These are phyloP conservation scores for Takakia lepidozioides DNA, from an alignment of 225 moss, liverwort and hornwort species.

Conservation along the genomic window DNA sequence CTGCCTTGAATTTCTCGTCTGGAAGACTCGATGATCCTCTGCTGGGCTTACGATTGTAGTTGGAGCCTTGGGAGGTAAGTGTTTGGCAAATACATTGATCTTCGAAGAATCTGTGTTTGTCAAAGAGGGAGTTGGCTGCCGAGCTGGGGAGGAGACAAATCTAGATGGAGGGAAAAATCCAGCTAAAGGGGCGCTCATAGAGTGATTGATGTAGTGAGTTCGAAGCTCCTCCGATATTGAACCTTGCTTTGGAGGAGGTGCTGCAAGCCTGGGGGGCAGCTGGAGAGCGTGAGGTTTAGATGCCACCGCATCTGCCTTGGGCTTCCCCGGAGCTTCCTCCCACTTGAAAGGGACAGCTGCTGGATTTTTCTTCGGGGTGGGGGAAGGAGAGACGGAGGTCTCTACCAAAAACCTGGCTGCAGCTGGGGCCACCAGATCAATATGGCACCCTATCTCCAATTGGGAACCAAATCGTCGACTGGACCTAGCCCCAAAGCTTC, in stretches of 20 bases:
- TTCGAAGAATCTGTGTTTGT: too few relatives aligned
- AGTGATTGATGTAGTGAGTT: conserved; percentile 10
- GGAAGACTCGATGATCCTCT: too few relatives aligned
- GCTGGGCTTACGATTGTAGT: not conserved
- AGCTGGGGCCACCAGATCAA: conserved; percentile 64
- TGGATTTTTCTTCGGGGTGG: conserved; percentile 39
- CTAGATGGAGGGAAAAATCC: conserved; percentile 21
- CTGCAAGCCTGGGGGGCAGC: conserved; percentile 31
- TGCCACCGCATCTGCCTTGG: conserved; percentile 27
- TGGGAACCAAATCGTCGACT: conserved; percentile 14
- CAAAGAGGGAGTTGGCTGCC: not conserved
- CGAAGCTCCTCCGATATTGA: conserved; percentile 23
- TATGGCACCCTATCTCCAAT: conserved; percentile 31
- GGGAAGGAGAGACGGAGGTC: conserved; percentile 40
- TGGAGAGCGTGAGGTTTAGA: conserved; percentile 21
- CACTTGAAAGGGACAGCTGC: conserved; percentile 74
- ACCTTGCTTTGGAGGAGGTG: conserved; percentile 3
- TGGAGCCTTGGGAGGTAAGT: conserved; percentile 7
- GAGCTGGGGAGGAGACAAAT: conserved; percentile 5
- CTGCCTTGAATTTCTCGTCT: too few relatives aligned
- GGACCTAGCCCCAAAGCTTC: conserved; percentile 27
- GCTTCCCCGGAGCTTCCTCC: conserved; percentile 77
- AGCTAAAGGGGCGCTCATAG: conserved; percentile 12
- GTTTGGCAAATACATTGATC: too few relatives aligned
- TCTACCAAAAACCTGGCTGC: conserved; percentile 69